These are phyloP conservation scores for Penicillium malachiteum DNA, from an alignment of 495 filamentous ascomycete genomes.

Conservation along the genomic window DNA sequence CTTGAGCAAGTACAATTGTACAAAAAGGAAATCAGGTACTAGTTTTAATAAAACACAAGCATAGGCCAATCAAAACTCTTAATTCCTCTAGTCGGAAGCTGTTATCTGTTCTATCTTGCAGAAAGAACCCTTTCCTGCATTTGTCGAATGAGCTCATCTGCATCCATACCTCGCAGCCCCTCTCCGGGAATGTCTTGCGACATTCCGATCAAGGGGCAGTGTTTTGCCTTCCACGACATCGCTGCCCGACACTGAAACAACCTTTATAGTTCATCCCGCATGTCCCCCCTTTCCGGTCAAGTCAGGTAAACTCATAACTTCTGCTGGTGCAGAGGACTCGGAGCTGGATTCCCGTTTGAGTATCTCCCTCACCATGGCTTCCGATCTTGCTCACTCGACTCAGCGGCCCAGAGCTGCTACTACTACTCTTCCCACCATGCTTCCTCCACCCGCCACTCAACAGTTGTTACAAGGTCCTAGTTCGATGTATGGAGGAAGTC, in stretches of 20 bases:
- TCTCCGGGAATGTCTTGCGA: slow-evolving; percentile 21
- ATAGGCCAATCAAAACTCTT: too few relatives aligned
- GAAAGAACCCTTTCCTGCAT: not conserved
- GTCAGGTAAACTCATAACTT: slow-evolving; percentile 10
- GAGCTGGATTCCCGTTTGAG: slow-evolving; percentile 9
- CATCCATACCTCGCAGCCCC: slow-evolving; percentile 1
- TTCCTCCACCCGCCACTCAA: slow-evolving; percentile 35
- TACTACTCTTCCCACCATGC: slow-evolving; percentile 47
- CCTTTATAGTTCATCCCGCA: slow-evolving; percentile 12
- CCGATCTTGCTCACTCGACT: slow-evolving; percentile 60
- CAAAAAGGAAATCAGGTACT: not conserved
- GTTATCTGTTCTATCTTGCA: not conserved
- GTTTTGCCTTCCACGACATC: slow-evolving; percentile 11
- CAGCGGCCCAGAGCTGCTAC: slow-evolving; percentile 49
- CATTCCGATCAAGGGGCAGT: slow-evolving; percentile 23
- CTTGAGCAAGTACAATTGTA: too few relatives aligned
- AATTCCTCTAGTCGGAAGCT: not conserved
- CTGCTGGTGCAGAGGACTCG: slow-evolving; percentile 18
- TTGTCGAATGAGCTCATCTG: slow-evolving; percentile 3
- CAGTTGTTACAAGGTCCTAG: slow-evolving; percentile 49
- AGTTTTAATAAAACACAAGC: not conserved
- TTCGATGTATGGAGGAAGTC: slow-evolving; percentile 34
- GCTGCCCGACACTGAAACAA: slow-evolving; percentile 14
- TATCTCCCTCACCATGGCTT: slow-evolving; percentile 42
- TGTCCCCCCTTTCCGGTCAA: not conserved